Evolutionary conservation across 164 flowering plant species (phyloP), one percentile per base, ranked within the genome.

Genomic region (Macadamia tetraphylla): DNA sequence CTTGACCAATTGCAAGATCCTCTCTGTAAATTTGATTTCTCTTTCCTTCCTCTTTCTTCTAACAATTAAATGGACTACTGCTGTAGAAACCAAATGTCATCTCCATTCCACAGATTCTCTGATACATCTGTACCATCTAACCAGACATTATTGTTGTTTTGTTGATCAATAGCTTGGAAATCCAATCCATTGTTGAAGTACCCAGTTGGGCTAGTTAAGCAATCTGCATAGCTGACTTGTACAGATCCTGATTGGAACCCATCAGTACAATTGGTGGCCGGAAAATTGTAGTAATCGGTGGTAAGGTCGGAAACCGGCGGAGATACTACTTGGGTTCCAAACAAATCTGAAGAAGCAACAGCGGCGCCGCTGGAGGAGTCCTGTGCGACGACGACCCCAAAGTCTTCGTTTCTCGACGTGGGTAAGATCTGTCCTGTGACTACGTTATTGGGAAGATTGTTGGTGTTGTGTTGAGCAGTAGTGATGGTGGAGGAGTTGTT

Each of bases 51-150:
- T 23, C 23, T 23, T 23, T 23, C 48, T 23, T 23, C 23, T 23
- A 23, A 23, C 23, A 23, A 46, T 46, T 35, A 9, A 11, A 3
- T 1, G 3, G 79, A 53, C 29, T 86, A 89, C 60, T 85, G 87
- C 64, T 83, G 89, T n/a, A 81, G 64, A 66, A 82, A 73, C 83
- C 79, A 86, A 40, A 79, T 61, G 49, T 87, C 92, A 10, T 89
- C 92, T 6, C 62, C 78, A 63, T 81, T 91, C 93, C 90, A 91
- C 58, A 85, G 68, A 64, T 75, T 80, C 71, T 85, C 88, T 4
- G 80, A 63, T 14, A 67, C 32, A 40, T 75, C 84, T 62, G 79
- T 87, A 56, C 78, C 82, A 61, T 76, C 86, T 58, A 68, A 70
- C 68, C 73, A 70, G 48, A 70, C 58, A 51, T 51, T 35, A 35